phyloP scores from a whole-genome alignment of 495 filamentous ascomycete species.

The Haplographium delicatum region DNA sequence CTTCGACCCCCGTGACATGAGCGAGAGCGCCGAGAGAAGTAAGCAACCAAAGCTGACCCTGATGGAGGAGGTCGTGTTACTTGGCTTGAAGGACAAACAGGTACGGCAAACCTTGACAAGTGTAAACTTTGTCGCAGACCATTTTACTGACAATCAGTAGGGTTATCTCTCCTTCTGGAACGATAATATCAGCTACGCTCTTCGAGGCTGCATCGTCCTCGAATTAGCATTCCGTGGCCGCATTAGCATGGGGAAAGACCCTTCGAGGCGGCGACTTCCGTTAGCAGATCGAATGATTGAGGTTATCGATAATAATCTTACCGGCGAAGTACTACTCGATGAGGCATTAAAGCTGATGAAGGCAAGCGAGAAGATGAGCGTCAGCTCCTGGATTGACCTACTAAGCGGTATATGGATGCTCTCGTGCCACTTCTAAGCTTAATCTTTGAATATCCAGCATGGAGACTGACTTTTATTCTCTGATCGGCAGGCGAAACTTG shows the following conservation, averaged over 20 bases:
- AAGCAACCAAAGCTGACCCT: slow-evolving; percentile 97
- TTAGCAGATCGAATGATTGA: slow-evolving; percentile 90
- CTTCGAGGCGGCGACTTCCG: slow-evolving; percentile 84
- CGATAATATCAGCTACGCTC: slow-evolving; percentile 97
- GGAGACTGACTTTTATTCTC: too few species aligned
- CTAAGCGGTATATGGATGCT: slow-evolving; percentile 72
- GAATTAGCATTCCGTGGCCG: slow-evolving; percentile 94
- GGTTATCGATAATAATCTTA: slow-evolving; percentile 94
- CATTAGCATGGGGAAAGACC: slow-evolving; percentile 97
- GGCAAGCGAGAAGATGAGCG: slow-evolving; percentile 98
- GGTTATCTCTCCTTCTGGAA: slow-evolving; percentile 99
- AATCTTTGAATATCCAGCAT: slow-evolving; percentile 6
- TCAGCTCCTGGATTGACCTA: slow-evolving; percentile 95
- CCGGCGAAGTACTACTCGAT: slow-evolving; percentile 94
- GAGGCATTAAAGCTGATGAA: slow-evolving; percentile 99
- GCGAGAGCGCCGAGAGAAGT: slow-evolving; percentile 90
- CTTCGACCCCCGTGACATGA: slow-evolving; percentile 94
- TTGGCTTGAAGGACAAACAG: slow-evolving; percentile 98
- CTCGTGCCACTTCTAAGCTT: slow-evolving; percentile 1
- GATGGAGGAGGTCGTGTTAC: slow-evolving; percentile 94
- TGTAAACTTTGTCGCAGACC: too few species aligned
- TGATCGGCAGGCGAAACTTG: slow-evolving; percentile 99
- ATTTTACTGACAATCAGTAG: slow-evolving; percentile 10
- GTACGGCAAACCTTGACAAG: too few species aligned
- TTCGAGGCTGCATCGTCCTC: slow-evolving; percentile 96